Conservation (phyloP, 306 rosid species). For the Malus fusca region DNA sequence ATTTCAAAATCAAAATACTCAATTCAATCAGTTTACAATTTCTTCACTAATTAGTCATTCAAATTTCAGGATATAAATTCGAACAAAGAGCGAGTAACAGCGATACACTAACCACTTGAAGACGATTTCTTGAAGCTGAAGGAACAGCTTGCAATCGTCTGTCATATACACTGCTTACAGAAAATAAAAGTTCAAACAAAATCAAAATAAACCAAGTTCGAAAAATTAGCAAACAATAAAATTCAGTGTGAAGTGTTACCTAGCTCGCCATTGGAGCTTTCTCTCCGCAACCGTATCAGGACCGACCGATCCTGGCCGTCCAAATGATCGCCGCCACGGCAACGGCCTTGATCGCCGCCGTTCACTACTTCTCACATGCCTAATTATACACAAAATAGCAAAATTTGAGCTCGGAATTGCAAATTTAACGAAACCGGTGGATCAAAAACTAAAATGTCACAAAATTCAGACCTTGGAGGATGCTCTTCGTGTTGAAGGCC, state of each 20-base stretch:
- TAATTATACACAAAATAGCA: neutral
- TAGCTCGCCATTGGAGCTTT: conserved; percentile 54
- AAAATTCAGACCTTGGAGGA: neutral
- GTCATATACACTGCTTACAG: conserved; percentile 27
- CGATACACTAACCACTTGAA: conserved; percentile 21
- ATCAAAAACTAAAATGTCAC: neutral
- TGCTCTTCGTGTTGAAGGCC: neutral
- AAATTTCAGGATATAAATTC: neutral
- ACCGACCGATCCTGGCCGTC: conserved; percentile 32
- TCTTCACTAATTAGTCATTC: neutral
- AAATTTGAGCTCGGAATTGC: neutral
- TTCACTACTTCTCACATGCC: conserved; percentile 16
- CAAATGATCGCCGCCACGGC: conserved; percentile 59
- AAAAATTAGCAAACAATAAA: neutral
- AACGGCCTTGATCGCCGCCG: conserved; percentile 28
- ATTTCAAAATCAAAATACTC: neutral
- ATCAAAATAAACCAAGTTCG: neutral
- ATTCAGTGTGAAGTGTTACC: conserved; percentile 18
- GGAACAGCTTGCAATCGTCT: conserved; percentile 29
- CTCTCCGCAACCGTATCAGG: conserved; percentile 29
- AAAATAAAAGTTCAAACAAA: neutral
- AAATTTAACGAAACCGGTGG: neutral
- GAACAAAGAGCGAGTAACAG: neutral
- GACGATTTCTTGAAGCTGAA: conserved; percentile 16
- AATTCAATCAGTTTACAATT: neutral